phyloP scores from a whole-genome alignment of 371 early-diverging fungal genomes.

The Fennellomyces sp. region DNA sequence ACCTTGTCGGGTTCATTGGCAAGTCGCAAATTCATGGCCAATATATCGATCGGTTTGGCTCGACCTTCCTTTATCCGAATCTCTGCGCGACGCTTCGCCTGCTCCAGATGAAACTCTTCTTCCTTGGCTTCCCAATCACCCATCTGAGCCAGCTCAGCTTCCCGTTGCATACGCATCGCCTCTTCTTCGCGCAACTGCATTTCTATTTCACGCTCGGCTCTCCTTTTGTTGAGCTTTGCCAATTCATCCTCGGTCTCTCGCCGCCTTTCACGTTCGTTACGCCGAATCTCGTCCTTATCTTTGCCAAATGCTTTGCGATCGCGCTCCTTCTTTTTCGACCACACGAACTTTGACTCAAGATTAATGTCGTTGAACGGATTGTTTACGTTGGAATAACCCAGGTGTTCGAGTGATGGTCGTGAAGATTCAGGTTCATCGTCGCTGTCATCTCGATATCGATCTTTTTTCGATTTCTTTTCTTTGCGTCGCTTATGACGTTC shows the following conservation, averaged over 20 bases:
- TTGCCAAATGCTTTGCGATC: constrained; percentile 72
- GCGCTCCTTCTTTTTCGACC: constrained; percentile 69
- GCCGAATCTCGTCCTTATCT: constrained; percentile 55
- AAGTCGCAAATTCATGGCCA: constrained; percentile 86
- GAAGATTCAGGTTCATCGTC: constrained; percentile 22
- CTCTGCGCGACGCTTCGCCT: constrained; percentile 89
- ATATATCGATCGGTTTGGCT: constrained; percentile 90
- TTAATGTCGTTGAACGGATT: constrained; percentile 87
- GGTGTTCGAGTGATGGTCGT: constrained; percentile 28
- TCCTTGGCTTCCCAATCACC: constrained; percentile 97
- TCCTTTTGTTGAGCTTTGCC: constrained; percentile 77
- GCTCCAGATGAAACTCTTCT: constrained; percentile 89
- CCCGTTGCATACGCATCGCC: constrained; percentile 69
- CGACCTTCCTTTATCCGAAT: constrained; percentile 88
- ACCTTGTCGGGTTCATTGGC: constrained; percentile 74
- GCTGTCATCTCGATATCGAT: constrained; percentile 12
- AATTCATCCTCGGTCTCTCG: constrained; percentile 80
- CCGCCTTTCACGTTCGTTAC: constrained; percentile 64
- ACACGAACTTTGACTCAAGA: constrained; percentile 85
- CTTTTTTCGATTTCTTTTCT: constrained; percentile 22
- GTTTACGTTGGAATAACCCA: constrained; percentile 73
- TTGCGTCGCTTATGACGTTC: constrained; percentile 16
- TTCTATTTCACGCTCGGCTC: constrained; percentile 85
- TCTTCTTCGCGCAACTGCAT: constrained; percentile 84
- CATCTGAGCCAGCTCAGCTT: constrained; percentile 81